Evolutionary conservation across 2,329 filamentous ascomycete species (phyloP), one percentile per base, ranked within the genome.

Genomic region (Cytospora paraplurivora): DNA sequence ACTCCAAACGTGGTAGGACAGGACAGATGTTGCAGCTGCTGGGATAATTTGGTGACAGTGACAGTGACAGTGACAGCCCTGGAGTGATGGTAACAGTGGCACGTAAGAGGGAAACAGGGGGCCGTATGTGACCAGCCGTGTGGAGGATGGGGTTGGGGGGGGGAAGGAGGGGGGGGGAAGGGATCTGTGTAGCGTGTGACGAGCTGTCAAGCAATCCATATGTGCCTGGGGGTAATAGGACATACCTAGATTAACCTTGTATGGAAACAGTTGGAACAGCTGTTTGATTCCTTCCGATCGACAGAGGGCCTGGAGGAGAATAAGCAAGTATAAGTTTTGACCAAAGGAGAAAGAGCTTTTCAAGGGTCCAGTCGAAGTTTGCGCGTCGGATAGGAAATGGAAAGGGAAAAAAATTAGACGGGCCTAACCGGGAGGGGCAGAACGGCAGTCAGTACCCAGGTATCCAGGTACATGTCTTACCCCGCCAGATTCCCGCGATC

Each of bases 341-440:
- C 15, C 7, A 47, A 47, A 47, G 21, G n/a, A 19, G 44, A 13
- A 47, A 47, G 44, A 47, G 44, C 44, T 47, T 47, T 47, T 10
- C n/a, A 21, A 47, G n/a, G 21, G 38, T 27, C 15, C 17, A 44
- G 38, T 44, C n/a, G 44, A 47, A 21, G 44, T 19, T 47, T 47
- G 49, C 38, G 44, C 49, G 47, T 49, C 27, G 34, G 13, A 32
- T 7, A 51, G 19, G 49, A 38, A 38, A 27, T 55, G n/a, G 35
- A n/a, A 27, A 51, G 21, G 55, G 21, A 64, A 60, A 64, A 60
- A 60, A 56, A 12, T 56, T 34, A 59, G 52, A 61, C 7, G 27
- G n/a, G 57, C 17, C 62, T 64, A 64, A 60, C 62, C 62, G 52
- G 56, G 62, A 64, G 50, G 50, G 59, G 62, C 62, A 63, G 62